phyloP scores from a whole-genome alignment of 495 filamentous ascomycete species.

The Hypoxylon subgilvum region DNA sequence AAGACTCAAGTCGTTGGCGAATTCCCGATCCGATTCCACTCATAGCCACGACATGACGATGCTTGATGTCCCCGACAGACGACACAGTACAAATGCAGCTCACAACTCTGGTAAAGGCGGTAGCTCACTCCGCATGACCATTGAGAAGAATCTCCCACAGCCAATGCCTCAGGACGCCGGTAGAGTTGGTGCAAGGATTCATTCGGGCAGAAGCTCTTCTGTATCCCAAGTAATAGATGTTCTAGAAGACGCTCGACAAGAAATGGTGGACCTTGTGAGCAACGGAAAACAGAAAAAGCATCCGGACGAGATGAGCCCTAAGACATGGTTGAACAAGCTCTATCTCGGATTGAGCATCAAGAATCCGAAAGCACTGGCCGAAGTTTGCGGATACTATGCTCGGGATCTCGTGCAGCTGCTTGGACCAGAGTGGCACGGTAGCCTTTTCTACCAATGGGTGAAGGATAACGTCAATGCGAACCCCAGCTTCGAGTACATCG shows the following conservation, averaged over 20 bases:
- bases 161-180: background rate
- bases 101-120: background rate
- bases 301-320: conserved; percentile 24
- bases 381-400: conserved; percentile 45
- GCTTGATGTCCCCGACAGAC: conserved; percentile 8
- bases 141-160: background rate
- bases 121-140: background rate
- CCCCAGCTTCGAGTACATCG: conserved; percentile 28
- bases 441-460: conserved; percentile 39
- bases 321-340: conserved; percentile 33
- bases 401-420: conserved; percentile 39
- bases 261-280: conserved; percentile 14
- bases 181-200: background rate
- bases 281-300: conserved; percentile 36
- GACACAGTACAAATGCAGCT: background rate
- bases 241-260: conserved; percentile 23
- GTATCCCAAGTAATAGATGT: conserved; percentile 22
- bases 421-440: conserved; percentile 40
- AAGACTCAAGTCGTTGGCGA: conserved; percentile 3
- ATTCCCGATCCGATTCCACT: background rate
- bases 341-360: conserved; percentile 45
- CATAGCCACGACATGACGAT: conserved; percentile 7
- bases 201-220: background rate
- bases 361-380: conserved; percentile 23
- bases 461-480: conserved; percentile 22